Base-by-base conservation (phyloP, 2,329 filamentous ascomycete genomes). In the Venturia oleaginea region DNA sequence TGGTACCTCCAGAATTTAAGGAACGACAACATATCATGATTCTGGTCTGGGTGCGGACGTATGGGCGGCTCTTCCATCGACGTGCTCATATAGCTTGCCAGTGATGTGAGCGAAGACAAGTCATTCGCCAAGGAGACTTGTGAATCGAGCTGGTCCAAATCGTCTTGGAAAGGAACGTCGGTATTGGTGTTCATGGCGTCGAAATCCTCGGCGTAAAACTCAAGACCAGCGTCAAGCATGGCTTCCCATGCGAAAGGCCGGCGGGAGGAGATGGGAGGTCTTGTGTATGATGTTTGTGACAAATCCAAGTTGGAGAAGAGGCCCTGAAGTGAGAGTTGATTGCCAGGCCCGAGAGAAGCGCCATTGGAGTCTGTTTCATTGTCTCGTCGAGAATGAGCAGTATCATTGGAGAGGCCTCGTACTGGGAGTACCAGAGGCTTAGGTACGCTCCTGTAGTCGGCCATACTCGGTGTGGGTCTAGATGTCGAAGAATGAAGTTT, bases 31-130 rank as follows among this genome's bases (percentile, higher is more conserved):
- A 63, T 59, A 19, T 63, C 62, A 37, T 63, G 62, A 22, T 40
- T 63, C 22, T 37, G 34, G 22, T 63, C 46, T 40, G 62, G 62
- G 40, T 63, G 42, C n/a, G 62, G 62, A 38, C 48, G 62, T 8
- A 46, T 37, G 15, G 62, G 62, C 34, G 32, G 46, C 17, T 63
- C 62, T 22, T 51, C 62, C 4, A 37, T 15, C 17, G 27, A 57
- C 22, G 42, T 8, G 15, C 34, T 37, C 4, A n/a, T 22, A 46
- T 60, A 43, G 59, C 22, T 13, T 19, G 32, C 5, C 24, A 32
- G 11, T 17, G 59, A 24, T n/a, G 59, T 22, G 5, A 22, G 5
- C 11, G 37, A 24, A 32, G 51, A 57, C 5, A 30, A 34, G 27
- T 57, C 51, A 34, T 34, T n/a, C 7, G 59, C 6, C 10, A 19